These are phyloP conservation scores for Backusella tarrabulga DNA, from an alignment of 192 early-diverging fungal species.

Conservation along the genomic window DNA sequence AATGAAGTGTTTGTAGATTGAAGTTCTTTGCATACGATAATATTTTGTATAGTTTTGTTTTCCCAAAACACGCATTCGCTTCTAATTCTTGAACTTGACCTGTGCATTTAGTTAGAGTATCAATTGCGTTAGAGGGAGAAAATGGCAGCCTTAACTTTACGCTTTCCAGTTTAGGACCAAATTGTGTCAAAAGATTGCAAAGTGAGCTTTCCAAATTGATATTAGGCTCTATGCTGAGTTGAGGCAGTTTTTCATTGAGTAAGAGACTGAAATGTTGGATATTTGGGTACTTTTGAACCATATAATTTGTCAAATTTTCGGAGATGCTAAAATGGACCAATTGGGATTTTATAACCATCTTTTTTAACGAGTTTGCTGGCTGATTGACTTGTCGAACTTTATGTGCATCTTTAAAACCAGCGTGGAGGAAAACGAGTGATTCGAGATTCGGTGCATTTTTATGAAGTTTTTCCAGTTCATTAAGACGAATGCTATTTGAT, in stretches of 20 bases:
- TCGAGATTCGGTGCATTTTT: neutral
- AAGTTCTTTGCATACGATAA: neutral
- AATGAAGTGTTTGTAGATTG: neutral
- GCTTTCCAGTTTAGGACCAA: neutral
- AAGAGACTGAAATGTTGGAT: neutral
- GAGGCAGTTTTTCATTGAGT: neutral
- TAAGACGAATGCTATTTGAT: neutral
- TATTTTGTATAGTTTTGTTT: neutral
- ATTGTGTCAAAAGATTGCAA: neutral
- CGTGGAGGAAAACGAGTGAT: neutral
- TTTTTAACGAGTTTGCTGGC: neutral
- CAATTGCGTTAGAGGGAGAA: neutral
- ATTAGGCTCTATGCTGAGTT: neutral
- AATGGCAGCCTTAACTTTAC: neutral
- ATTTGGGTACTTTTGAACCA: neutral
- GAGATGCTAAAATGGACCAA: neutral
- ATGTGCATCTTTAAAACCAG: neutral
- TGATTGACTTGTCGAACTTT: neutral
- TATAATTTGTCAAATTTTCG: neutral
- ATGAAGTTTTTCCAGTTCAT: neutral
- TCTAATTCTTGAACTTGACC: neutral
- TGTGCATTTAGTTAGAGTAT: neutral
- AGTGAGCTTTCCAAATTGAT: neutral
- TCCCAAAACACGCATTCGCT: neutral
- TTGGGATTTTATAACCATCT: neutral